Base-by-base conservation (phyloP, 2,329 filamentous ascomycete species). In the Madurella fahalii region DNA sequence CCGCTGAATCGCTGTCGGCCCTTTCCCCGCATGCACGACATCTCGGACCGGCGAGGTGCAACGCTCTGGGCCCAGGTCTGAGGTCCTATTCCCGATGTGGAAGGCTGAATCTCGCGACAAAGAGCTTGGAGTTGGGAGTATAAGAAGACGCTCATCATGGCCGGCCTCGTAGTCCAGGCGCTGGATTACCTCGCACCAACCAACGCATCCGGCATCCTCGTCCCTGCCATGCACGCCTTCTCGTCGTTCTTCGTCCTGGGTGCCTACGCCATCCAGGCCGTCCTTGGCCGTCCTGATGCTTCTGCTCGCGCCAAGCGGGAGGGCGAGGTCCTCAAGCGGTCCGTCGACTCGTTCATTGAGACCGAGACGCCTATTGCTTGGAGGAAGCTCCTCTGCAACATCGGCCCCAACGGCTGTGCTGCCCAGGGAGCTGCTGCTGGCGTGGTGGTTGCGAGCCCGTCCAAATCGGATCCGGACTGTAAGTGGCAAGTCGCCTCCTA, bases 361-460 rank as follows among this genome's bases (percentile, higher is more conserved):
- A 74, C 71, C 0, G 76, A 85, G 66, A 75, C 71, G 15, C 73
- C 77, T 8, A 72, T 81, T 61, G 78, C 82, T 2, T 63, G 82
- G 30, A 65, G 71, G 9, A 72, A 78, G 54, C 70, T 85, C 25
- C 67, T 84, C 39, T 82, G 78, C 70, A 85, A 85, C 63, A 83
- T 85, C 58, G 82, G 83, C 3, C 67, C 79, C 9, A 68, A 67
- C 52, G 82, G 82, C 25, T 78, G 77, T 60, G 69, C 78, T 58
- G 74, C 74, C 15, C 56, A 67, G 9, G 78, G 77, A 2, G 80
- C 76, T 4, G 68, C 64, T 34, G 65, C 76, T 1, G 82, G 82
- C 2, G 65, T 79, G 34, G 79, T 85, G 15, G 71, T 85, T 63
- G 83, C 83, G 15, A 79, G 77, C 41, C 83, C 83, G 4, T 79